Evolutionary conservation across 2,329 filamentous ascomycete species (phyloP), one percentile per base, ranked within the genome.

Genomic region (Cadophora sp.): DNA sequence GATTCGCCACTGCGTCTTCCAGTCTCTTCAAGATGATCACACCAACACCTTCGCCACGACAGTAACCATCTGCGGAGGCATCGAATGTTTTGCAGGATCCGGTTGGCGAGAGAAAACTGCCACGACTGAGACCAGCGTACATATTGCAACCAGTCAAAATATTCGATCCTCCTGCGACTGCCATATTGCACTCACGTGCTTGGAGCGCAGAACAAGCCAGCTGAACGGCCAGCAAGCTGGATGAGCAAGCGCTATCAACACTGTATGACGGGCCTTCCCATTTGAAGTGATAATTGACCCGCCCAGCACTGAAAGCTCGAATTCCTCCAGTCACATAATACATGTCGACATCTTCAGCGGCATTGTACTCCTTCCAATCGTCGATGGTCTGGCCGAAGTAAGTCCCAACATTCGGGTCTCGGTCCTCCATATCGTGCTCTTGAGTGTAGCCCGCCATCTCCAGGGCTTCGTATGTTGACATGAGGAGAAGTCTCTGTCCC

Each of bases 391-490:
- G 65, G 24, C 73, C 72, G 48, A 68, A 72, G 65, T 69, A 75
- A 19, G 69, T 71, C 1, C 72, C 71, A 43, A 75, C 64, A 27
- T 68, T 66, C 24, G 24, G 48, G 48, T 51, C 48, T 16, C 48
- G 48, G 24, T 51, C 48, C 48, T 51, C 22, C 22, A 51, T 14
- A 51, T 51, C 48, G 50, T 71, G 40, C 11, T 92, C 89, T 19
- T 69, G 60, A 6, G 71, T 72, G 73, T 92, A 91, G 1, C 92
- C 92, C 34, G 89, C 89, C 86, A 91, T 91, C 77, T 95, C 92
- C 53, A 94, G 83, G 0, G 92, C 91, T 26, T 60, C 58, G 24
- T 60, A 60, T 0, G 91, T 91, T 2, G 91, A 93, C 16, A 89
- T 34, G 9, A 72, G 40, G 3, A 90, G 89, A 73, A 94, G 83